Conservation (phyloP, 306 rosid genomes). For the Senna tora region DNA sequence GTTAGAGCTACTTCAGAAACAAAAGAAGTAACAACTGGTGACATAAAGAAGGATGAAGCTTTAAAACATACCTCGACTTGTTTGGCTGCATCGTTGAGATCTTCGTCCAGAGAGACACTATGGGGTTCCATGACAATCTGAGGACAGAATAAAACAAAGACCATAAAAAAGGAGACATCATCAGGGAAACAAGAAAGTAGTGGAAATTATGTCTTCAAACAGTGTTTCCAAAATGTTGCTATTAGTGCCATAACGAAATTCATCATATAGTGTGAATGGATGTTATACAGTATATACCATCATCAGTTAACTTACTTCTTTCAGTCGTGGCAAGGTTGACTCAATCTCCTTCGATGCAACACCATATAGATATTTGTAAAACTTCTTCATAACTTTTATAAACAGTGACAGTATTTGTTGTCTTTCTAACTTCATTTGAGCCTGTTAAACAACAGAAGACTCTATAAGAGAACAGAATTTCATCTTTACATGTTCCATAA, state of each 20-base stretch:
- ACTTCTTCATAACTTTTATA: slow-evolving; percentile 81
- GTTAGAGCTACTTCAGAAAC: neutral
- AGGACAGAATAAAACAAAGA: slow-evolving; percentile 19
- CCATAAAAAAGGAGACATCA: neutral
- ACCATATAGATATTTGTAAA: slow-evolving; percentile 61
- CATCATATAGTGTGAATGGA: neutral
- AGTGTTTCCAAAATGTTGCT: slow-evolving; percentile 4
- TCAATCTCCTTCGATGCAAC: slow-evolving; percentile 73
- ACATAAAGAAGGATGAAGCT: neutral
- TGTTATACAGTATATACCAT: neutral
- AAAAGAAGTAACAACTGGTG: neutral
- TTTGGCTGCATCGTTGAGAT: slow-evolving; percentile 78
- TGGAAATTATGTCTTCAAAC: slow-evolving; percentile 5
- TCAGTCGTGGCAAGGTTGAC: slow-evolving; percentile 76
- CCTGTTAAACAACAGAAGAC: slow-evolving; percentile 48
- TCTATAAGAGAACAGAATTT: slow-evolving; percentile 27
- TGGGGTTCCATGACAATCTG: slow-evolving; percentile 83
- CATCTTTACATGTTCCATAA: slow-evolving; percentile 15
- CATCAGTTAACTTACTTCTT: slow-evolving; percentile 60
- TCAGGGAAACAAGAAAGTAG: neutral
- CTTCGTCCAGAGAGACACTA: slow-evolving; percentile 75
- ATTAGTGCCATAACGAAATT: slow-evolving; percentile 11
- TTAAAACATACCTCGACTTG: slow-evolving; percentile 63
- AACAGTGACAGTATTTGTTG: slow-evolving; percentile 80
- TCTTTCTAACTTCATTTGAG: slow-evolving; percentile 72